A percentile compares a stretch with the other conserved stretches of the same genome.
Conservation (phyloP, 345 rosid species). For the Murraya koenigii region DNA sequence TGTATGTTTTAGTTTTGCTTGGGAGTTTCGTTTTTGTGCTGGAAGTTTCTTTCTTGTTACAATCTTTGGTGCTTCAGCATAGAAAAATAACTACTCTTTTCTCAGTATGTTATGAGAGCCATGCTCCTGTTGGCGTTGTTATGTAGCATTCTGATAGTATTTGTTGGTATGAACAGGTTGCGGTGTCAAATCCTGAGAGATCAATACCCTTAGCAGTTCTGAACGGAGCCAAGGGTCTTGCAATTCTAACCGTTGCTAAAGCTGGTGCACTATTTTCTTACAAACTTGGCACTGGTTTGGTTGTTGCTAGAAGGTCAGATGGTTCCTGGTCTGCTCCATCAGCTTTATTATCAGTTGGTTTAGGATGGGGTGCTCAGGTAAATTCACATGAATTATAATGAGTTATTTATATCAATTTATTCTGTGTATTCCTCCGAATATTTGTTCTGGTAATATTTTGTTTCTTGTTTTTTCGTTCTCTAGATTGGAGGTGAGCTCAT, state of each 20-base stretch:
- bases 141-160: neutral
- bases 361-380: conserved; percentile 99
- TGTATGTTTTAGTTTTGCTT: too few species aligned
- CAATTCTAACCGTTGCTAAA: conserved; percentile 88
- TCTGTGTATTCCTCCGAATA: neutral
- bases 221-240: conserved; percentile 78
- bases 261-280: conserved; percentile 78
- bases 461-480: neutral
- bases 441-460: neutral
- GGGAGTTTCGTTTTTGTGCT: neutral
- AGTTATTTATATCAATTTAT: neutral
- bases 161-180: conserved; percentile 46
- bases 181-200: conserved; percentile 76
- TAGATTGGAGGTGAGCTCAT: conserved; percentile 95
- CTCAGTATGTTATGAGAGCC: neutral
- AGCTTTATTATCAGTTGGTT: conserved; percentile 70
- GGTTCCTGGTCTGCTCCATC: conserved; percentile 99
- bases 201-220: conserved; percentile 81
- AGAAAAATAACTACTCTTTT: neutral
- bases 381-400: neutral
- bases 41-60: neutral
- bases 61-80: neutral
- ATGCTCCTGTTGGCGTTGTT: neutral
- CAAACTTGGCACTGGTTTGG: conserved; percentile 88
- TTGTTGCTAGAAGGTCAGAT: conserved; percentile 71